These are phyloP conservation scores for Colletotrichum plurivorum DNA, from an alignment of 2,329 filamentous ascomycete species.

Conservation along the genomic window DNA sequence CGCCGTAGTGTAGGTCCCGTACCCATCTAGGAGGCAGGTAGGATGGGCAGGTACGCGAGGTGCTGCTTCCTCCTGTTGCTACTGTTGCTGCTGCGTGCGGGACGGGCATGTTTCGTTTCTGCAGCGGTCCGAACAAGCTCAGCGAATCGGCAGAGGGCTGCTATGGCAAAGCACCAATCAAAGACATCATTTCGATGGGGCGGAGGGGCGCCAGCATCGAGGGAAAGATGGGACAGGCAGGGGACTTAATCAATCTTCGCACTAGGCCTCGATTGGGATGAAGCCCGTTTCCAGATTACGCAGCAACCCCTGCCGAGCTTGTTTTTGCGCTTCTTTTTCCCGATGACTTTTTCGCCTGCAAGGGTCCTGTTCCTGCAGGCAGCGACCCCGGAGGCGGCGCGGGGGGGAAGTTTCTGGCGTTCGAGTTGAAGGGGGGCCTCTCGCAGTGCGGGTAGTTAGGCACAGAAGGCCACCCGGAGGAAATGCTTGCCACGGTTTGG, in stretches of 20 bases:
- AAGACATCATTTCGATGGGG: not conserved
- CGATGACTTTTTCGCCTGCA: constrained; percentile 26
- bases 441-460: too few species aligned
- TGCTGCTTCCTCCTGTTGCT: constrained; percentile 7
- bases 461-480: not conserved
- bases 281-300: constrained; percentile 36
- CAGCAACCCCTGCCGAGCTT: constrained; percentile 38
- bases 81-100: too few species aligned
- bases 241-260: constrained; percentile 24
- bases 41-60: not conserved
- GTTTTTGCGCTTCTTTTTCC: constrained; percentile 41
- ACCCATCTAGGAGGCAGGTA: not conserved
- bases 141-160: constrained; percentile 33
- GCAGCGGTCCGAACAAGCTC: constrained; percentile 41
- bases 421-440: not conserved
- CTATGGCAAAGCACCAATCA: constrained; percentile 26
- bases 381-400: constrained; percentile 5
- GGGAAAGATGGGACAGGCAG: constrained; percentile 36
- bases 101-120: constrained; percentile 37
- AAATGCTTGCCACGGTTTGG: constrained; percentile 33
- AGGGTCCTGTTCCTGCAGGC: constrained; percentile 27
- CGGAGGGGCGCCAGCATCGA: constrained; percentile 38
- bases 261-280: constrained; percentile 31
- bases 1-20: not conserved
- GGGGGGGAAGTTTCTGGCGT: not conserved